Base-by-base conservation (phyloP, 208 protist genomes). In the Novymonas esmeraldas region DNA sequence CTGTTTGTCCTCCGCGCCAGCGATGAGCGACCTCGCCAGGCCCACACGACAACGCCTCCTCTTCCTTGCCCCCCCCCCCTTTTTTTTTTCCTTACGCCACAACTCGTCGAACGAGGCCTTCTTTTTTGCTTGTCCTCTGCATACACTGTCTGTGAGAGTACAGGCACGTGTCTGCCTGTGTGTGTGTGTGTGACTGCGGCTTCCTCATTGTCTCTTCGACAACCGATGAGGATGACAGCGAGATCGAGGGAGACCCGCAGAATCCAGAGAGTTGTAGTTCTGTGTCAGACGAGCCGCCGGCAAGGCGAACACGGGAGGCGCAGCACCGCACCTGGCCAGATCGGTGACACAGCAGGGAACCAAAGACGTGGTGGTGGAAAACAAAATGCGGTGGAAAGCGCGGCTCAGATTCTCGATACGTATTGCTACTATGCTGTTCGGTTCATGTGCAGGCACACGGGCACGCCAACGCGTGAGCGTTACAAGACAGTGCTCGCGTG, bases 321-420 rank as follows among this genome's bases (percentile, higher is more conserved):
- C 49, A 29, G 22, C 18, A 48, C 44, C 6, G 44, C 10, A 20
- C 14, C 2, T 6, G 18, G 14, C 18, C 6, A 20, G 18, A 16
- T 20, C 44, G 18, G 44, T 0, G 10, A 6, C n/a, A n/a, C n/a
- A n/a, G 16, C 6, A 48, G 44, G 44, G 6, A 18, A 34, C 4
- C 2, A 65, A n/a, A 61, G 20, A 16, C 22, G 49, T 3, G 29
- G 0, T 13, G 4, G 3, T 7, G 14, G 26, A 44, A 20, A 20
- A 26, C 7, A 46, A 18, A n/a, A n/a, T n/a, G n/a, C n/a, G 39
- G 16, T 52, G 4, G 14, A 24, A 58, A 56, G 22, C 24, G 36
- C 33, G 3, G 14, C 20, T 82, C 76, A 82, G 77, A 71, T 82
- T 82, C 77, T 82, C 77, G 77, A 82, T 82, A 82, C 72, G 77